Base-by-base conservation (phyloP, 2,329 filamentous ascomycete species). In the Pyrenochaeta sp. region DNA sequence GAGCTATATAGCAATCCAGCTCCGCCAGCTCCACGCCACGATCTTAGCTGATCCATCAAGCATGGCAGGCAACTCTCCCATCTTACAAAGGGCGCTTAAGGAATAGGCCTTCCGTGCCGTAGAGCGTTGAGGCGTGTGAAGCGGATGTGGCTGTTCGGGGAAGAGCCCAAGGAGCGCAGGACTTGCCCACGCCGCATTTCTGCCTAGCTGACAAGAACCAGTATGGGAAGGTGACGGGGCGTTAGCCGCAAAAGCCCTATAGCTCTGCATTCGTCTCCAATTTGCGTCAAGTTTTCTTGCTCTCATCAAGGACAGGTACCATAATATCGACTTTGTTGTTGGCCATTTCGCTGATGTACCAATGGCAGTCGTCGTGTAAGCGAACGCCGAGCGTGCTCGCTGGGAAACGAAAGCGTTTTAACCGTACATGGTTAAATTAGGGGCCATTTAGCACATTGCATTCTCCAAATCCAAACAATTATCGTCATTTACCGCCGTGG, bases 1-100 rank as follows among this genome's bases (percentile, higher is more conserved):
- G 45, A 61, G 49, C 63, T 75, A 73, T 75, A 75, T 75, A 74
- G 66, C 63, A 45, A 54, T 46, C 53, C 45, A 56, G 53, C 51
- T 50, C 51, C 32, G 45, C 51, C 49, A 45, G 44, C 42, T 61
- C 63, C 58, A 61, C 65, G 70, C 70, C 69, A 68, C 70, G 68
- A 60, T 56, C 47, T 59, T 60, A 64, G 56, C 53, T 65, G 56
- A 63, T 65, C 56, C 66, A 63, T 60, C 41, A 44, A 56, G 51
- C 52, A 56, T 48, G 55, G 50, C 59, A 56, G 60, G 49, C 60
- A 61, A 60, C 56, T 54, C 52, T 52, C 56, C 61, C 67, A 62
- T 64, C 57, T 58, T 58, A 54, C 51, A 52, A 56, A 58, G 59
- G 64, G 68, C 68, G 71, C 66, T 70, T 72, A 70, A 61, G 36